Base-by-base conservation (phyloP, 371 early-diverging fungal species). In the Apophysomyces elegans region DNA sequence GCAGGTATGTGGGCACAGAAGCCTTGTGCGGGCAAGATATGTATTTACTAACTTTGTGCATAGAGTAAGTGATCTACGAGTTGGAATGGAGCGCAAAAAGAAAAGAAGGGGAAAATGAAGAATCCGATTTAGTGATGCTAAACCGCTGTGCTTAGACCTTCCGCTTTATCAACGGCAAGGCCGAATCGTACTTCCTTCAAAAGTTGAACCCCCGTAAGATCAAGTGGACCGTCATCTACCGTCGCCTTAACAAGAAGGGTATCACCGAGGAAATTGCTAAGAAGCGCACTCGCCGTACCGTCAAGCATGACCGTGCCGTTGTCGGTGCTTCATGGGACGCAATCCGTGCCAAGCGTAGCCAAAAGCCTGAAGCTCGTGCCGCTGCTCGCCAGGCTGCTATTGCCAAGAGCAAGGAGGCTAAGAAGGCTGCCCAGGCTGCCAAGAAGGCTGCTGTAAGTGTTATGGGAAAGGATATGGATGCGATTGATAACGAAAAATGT, bases 211-310 rank as follows among this genome's bases (percentile, higher is more conserved):
- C 97, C 60, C 94, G 97, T 78, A 96, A 96, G 91, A 88, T 97
- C 78, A 86, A 89, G 86, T 98, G 99, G 99, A 97, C 99, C 62
- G 86, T 89, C 45, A 92, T 96, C 75, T 97, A 91, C 95, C 95
- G 99, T 83, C 95, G 95, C 84, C 88, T 96, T 79, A 94, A 97
- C 93, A 95, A 95, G 92, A 98, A 98, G 95, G 99, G 96, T 83
- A 89, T 95, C 82, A 92, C 92, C 76, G 95, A 95, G 81, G 97
- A 96, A 86, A 88, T 90, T 59, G 79, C 93, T 84, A 96, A 96
- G 94, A 98, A 96, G 94, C 92, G 95, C 78, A 88, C 93, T 69
- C 93, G 94, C 80, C 90, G 93, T 76, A 86, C 92, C 63, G 96
- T 97, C 83, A 97, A 98, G 93, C 91, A 87, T 83, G 93, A 95